A percentile compares a stretch with the other conserved stretches of the same genome.
Evolutionary conservation across 176 grass and related monocot genomes (phyloP).

Genomic region (Cocos nucifera): DNA sequence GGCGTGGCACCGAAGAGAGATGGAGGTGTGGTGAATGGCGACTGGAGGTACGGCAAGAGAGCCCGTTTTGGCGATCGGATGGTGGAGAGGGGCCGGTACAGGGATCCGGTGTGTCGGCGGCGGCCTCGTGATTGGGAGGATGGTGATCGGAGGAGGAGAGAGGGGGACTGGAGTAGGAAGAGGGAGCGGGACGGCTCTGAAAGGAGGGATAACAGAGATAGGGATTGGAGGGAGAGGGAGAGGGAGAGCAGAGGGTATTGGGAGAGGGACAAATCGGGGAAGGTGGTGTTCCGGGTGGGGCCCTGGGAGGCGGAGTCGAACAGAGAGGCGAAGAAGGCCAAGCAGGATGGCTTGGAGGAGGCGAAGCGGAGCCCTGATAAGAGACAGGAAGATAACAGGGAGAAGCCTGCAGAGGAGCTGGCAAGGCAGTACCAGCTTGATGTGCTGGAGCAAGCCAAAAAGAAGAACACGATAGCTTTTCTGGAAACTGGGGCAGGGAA

Average conservation of each 20-base stretch:
- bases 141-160: slow-evolving; percentile 54
- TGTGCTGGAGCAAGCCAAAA: slow-evolving; percentile 93
- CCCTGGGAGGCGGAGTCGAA: slow-evolving; percentile 61
- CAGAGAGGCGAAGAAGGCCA: slow-evolving; percentile 48
- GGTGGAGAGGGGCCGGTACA: slow-evolving; percentile 6
- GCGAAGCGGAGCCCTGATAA: slow-evolving; percentile 25
- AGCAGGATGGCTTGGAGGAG: slow-evolving; percentile 19
- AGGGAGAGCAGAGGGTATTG: slow-evolving; percentile 70
- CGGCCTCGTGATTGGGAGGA: slow-evolving; percentile 31
- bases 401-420: slow-evolving; percentile 71
- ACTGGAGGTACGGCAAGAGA: slow-evolving; percentile 17
- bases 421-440: slow-evolving; percentile 89
- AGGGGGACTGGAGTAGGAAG: slow-evolving; percentile 50
- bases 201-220: slow-evolving; percentile 12
- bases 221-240: slow-evolving; percentile 14
- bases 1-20: slow-evolving; percentile 4
- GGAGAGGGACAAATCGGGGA: slow-evolving; percentile 75
- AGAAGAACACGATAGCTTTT: slow-evolving; percentile 89
- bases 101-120: slow-evolving; percentile 8
- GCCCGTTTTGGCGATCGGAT: not conserved
- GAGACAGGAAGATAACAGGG: slow-evolving; percentile 29
- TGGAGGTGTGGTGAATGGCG: slow-evolving; percentile 14
- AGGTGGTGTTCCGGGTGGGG: slow-evolving; percentile 79
- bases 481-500: slow-evolving; percentile 82
- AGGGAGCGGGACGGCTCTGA: slow-evolving; percentile 43